Evolutionary conservation across 2,329 filamentous ascomycete species (phyloP).

Genomic region (Ceratocystis alfenasii): DNA sequence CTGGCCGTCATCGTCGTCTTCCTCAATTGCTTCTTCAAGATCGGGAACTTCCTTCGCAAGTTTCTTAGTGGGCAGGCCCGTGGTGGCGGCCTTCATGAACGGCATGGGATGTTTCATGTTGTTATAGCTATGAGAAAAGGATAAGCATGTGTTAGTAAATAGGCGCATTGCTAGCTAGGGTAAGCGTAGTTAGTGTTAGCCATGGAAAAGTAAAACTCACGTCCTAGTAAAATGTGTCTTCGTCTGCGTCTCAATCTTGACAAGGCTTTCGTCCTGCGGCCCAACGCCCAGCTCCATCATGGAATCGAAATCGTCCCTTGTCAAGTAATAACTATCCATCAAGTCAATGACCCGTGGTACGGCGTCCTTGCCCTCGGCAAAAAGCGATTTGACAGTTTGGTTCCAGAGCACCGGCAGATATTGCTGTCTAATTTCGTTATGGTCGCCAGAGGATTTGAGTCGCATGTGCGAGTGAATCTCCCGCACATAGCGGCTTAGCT

Average conservation of each 20-base stretch:
- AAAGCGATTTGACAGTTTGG: slow-evolving; percentile 60
- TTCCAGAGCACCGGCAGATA: slow-evolving; percentile 86
- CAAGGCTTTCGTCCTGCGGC: slow-evolving; percentile 59
- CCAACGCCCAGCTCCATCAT: slow-evolving; percentile 87
- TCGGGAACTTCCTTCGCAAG: slow-evolving; percentile 68
- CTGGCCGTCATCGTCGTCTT: slow-evolving; percentile 71
- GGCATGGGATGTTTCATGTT: slow-evolving; percentile 74
- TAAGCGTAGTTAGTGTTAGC: slow-evolving; percentile 7
- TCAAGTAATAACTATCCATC: slow-evolving; percentile 96
- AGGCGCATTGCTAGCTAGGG: neutral
- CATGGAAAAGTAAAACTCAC: slow-evolving; percentile 41
- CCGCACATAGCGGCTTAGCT: slow-evolving; percentile 67
- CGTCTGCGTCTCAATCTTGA: slow-evolving; percentile 72
- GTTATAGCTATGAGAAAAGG: slow-evolving; percentile 56
- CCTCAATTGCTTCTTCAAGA: slow-evolving; percentile 90
- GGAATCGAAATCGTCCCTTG: slow-evolving; percentile 85
- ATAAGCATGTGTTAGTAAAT: slow-evolving; percentile 21
- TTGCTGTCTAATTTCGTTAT: slow-evolving; percentile 86
- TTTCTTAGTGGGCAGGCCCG: slow-evolving; percentile 52
- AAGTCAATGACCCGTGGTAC: slow-evolving; percentile 77
- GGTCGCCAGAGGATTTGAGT: slow-evolving; percentile 75
- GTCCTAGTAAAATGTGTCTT: slow-evolving; percentile 82
- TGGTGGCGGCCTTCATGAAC: slow-evolving; percentile 86
- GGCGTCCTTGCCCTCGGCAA: slow-evolving; percentile 67
- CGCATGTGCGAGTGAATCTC: slow-evolving; percentile 98